Evolutionary conservation across 1,284 basidiomycete species (phyloP).

Genomic region (Phylloboletellus chloephorus): DNA sequence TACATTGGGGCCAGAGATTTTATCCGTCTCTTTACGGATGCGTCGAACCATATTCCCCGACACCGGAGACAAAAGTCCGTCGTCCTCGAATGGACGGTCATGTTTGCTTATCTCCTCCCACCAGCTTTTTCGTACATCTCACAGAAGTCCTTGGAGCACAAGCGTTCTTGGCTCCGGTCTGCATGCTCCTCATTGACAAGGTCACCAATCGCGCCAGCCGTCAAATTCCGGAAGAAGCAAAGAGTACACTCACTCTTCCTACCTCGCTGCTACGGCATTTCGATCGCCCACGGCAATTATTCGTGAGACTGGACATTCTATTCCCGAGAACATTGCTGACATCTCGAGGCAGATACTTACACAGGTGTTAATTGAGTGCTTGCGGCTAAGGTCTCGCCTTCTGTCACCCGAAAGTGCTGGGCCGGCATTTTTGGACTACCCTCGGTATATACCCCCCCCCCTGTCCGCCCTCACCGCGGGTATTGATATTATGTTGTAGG

Average conservation of each 20-base stretch:
- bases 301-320: conserved; percentile 35
- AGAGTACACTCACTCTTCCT: conserved; percentile 60
- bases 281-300: conserved; percentile 45
- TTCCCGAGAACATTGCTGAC: conserved; percentile 15
- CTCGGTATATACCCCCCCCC: conserved; percentile 40
- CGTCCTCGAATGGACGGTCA: conserved; percentile 2
- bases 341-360: conserved; percentile 48
- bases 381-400: conserved; percentile 51
- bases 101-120: conserved; percentile 10
- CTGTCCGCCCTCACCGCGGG: neutral
- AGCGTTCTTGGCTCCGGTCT: conserved; percentile 81
- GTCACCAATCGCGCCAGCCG: conserved; percentile 64
- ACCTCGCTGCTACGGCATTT: conserved; percentile 62
- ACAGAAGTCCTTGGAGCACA: conserved; percentile 77
- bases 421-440: conserved; percentile 53
- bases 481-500: conserved; percentile 30
- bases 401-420: conserved; percentile 35
- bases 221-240: conserved; percentile 59
- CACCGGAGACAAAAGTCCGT: conserved; percentile 79
- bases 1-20: conserved; percentile 68
- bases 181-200: conserved; percentile 84
- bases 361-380: conserved; percentile 64
- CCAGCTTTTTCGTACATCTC: conserved; percentile 88
- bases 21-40: conserved; percentile 84
- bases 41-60: conserved; percentile 79